Evolutionary conservation across 208 protist genomes (phyloP).

Genomic region (Spongospora subterranea): DNA sequence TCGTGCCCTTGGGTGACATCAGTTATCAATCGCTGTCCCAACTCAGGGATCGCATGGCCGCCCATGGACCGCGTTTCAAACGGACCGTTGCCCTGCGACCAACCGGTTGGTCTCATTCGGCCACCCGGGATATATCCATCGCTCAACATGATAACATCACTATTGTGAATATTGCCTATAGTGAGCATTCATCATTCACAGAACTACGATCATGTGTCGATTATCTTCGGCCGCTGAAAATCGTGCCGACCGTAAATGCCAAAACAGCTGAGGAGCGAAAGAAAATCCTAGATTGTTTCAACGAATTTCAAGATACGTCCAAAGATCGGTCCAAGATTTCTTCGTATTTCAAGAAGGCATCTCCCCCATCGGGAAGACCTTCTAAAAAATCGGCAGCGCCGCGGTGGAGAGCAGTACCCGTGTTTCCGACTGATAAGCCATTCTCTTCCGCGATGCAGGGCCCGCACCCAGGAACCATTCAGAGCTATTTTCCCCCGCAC

Average conservation of each 20-base stretch:
- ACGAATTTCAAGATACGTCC: slow-evolving; percentile 3
- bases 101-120: slow-evolving; percentile 26
- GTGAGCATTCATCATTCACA: background rate
- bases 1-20: background rate
- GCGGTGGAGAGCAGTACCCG: background rate
- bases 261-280: background rate
- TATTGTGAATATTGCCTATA: slow-evolving; percentile 43
- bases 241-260: slow-evolving; percentile 7
- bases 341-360: slow-evolving; percentile 40
- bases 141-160: background rate
- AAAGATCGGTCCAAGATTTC: slow-evolving; percentile 46
- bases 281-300: slow-evolving; percentile 22
- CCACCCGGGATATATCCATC: background rate
- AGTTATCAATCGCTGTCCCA: background rate
- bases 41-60: background rate
- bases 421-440: background rate
- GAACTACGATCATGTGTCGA: slow-evolving; percentile 3
- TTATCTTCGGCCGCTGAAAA: background rate
- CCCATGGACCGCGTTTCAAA: background rate
- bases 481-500: background rate
- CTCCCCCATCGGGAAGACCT: background rate
- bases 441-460: background rate
- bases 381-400: background rate
- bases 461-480: background rate
- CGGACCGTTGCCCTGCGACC: background rate